Conservation (phyloP, 106 monocot genomes). For the Apostasia shenzhenica region DNA sequence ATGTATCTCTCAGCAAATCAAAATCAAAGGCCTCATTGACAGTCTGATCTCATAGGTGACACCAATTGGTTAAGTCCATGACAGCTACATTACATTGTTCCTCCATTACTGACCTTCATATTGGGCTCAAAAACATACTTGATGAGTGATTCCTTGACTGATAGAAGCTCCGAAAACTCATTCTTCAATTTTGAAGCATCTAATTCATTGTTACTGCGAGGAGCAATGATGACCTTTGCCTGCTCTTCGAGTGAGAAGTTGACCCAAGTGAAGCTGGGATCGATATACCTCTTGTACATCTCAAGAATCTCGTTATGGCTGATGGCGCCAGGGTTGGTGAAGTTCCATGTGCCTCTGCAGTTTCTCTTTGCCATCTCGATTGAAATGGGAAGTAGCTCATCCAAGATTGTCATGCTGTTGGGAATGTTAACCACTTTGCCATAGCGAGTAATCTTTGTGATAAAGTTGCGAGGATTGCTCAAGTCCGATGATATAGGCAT, state of each 20-base stretch:
- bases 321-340: conserved; percentile 29
- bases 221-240: conserved; percentile 24
- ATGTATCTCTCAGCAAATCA: too few relatives aligned
- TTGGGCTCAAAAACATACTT: conserved; percentile 33
- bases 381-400: conserved; percentile 28
- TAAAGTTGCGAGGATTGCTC: conserved; percentile 24
- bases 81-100: neutral
- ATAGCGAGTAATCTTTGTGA: conserved; percentile 27
- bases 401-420: conserved; percentile 29
- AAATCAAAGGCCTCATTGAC: too few relatives aligned
- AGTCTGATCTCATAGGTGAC: too few relatives aligned
- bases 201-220: conserved; percentile 30
- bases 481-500: conserved; percentile 32
- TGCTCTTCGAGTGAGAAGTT: conserved; percentile 27
- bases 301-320: conserved; percentile 35
- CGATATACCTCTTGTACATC: conserved; percentile 20
- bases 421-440: conserved; percentile 29
- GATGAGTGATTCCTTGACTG: conserved; percentile 25
- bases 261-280: conserved; percentile 16
- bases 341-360: conserved; percentile 25
- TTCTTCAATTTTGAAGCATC: conserved; percentile 24
- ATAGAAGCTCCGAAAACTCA: conserved; percentile 23
- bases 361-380: conserved; percentile 31
- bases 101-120: conserved; percentile 7
- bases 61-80: too few relatives aligned